These are phyloP conservation scores for Aspergillus tanneri DNA, from an alignment of 2,329 filamentous ascomycete species.

Conservation along the genomic window DNA sequence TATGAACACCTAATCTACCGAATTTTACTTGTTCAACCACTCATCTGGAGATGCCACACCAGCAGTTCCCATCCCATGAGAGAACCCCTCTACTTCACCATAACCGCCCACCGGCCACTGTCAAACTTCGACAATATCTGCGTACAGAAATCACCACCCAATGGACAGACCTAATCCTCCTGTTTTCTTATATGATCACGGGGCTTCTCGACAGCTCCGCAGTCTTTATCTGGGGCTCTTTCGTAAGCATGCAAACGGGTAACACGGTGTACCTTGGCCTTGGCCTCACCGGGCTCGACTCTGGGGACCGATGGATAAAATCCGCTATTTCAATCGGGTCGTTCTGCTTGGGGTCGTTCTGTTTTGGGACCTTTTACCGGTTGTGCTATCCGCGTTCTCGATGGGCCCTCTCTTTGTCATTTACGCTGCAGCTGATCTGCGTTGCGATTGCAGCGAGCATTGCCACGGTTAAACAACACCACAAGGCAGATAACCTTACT, in stretches of 20 bases:
- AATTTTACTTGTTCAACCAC: too few species aligned
- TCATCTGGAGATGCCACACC: background rate
- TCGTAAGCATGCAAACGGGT: constrained; percentile 83
- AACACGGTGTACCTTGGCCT: constrained; percentile 80
- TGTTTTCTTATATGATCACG: constrained; percentile 74
- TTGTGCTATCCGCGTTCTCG: constrained; percentile 41
- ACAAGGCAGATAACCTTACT: constrained; percentile 43
- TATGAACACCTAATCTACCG: too few species aligned
- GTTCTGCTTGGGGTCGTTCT: constrained; percentile 71
- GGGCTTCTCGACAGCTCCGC: constrained; percentile 74
- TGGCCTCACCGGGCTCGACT: constrained; percentile 59
- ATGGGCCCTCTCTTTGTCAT: constrained; percentile 53
- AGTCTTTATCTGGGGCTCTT: constrained; percentile 74
- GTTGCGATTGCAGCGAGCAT: constrained; percentile 56
- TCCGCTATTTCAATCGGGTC: constrained; percentile 67
- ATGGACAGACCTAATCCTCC: constrained; percentile 66
- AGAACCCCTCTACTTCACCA: constrained; percentile 5
- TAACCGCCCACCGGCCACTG: too few species aligned
- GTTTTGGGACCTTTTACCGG: constrained; percentile 69
- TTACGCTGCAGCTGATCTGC: constrained; percentile 53
- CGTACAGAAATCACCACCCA: constrained; percentile 56
- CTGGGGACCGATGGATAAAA: constrained; percentile 64
- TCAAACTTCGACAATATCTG: constrained; percentile 13
- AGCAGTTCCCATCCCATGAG: constrained; percentile 6
- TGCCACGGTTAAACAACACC: constrained; percentile 49